A percentile compares a stretch with the other conserved stretches of the same genome.
These are phyloP conservation scores for Quercus tomentella DNA, from an alignment of 331 rosid species.

Conservation along the genomic window DNA sequence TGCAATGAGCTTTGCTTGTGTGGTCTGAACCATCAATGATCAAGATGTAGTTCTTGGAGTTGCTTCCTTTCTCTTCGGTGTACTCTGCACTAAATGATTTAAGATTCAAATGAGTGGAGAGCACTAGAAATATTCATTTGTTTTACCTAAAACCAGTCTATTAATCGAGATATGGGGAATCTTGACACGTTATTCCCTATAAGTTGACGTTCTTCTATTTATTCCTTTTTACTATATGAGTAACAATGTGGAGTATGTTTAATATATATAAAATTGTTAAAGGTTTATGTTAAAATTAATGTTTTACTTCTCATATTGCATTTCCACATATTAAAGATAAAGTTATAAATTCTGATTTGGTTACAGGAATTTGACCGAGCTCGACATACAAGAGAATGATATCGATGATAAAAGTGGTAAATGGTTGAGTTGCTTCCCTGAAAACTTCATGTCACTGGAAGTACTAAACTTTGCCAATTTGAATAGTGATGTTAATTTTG, in stretches of 20 bases:
- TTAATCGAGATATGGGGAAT: not conserved
- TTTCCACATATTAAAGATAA: constrained; percentile 8
- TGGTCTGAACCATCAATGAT: not conserved
- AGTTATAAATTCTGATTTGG: constrained; percentile 18
- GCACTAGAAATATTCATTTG: not conserved
- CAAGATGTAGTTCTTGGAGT: not conserved
- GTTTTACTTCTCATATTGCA: constrained; percentile 5
- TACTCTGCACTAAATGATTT: too few relatives aligned
- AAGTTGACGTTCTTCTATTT: too few relatives aligned
- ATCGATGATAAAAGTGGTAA: constrained; percentile 58
- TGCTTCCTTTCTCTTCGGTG: not conserved
- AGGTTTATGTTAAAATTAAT: not conserved
- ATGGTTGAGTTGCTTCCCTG: constrained; percentile 86
- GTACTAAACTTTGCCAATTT: constrained; percentile 69
- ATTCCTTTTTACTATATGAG: too few relatives aligned
- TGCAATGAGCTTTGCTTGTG: not conserved
- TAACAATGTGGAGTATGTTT: not conserved
- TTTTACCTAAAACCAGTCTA: not conserved
- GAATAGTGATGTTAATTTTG: constrained; percentile 50
- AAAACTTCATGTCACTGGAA: constrained; percentile 68
- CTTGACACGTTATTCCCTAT: not conserved
- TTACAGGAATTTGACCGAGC: constrained; percentile 70
- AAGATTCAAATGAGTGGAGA: not conserved
- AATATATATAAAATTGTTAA: too few relatives aligned
- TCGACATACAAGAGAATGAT: constrained; percentile 75